Evolutionary conservation across 371 early-diverging fungal genomes (phyloP), one percentile per base, ranked within the genome.

Genomic region (Cokeromyces recurvatus): DNA sequence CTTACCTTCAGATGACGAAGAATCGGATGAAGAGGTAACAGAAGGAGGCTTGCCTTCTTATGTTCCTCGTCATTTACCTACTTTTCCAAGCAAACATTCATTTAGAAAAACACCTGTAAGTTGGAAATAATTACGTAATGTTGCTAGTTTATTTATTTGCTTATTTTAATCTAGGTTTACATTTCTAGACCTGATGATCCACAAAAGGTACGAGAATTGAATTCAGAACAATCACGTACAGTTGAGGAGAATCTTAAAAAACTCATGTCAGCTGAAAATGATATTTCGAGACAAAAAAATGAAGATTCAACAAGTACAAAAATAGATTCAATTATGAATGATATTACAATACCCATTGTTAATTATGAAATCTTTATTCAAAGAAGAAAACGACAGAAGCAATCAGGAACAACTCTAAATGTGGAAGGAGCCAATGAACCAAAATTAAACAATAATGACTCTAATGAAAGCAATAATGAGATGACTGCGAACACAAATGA

Each of bases 231-330:
- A 66, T 79, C 82, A 14, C 67, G 82, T 24, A 70, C 77, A 22
- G 82, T 81, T 5, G 82, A 81, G 55, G 77, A 78, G 16, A 81
- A 81, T 32, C 43, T 81, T 41, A 81, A 81, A 42, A 68, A 72
- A 27, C 45, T 81, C 10, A 79, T 79, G 75, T 68, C 79, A 5
- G 72, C 73, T 0, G 79, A 79, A 48, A 76, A 76, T 35, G 63
- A 76, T 25, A 51, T 76, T 21, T 57, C 68, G n/a, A 68, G 69
- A 49, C 62, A 64, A 25, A 43, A 46, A 12, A 36, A 44, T 24
- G 43, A 31, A 1, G 41, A 41, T 17, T 20, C 34, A 4, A 17
- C 50, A 27, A 48, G 11, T 8, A 36, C 35, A 34, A n/a, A 41
- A 14, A 43, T 53, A 21, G 29, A 40, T 11, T 46, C 48, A 9